Percentiles rank a stretch among this genome's conserved stretches.
Evolutionary conservation across 768 basidiomycete genomes (phyloP).

Genomic region (Tricholoma sp.): DNA sequence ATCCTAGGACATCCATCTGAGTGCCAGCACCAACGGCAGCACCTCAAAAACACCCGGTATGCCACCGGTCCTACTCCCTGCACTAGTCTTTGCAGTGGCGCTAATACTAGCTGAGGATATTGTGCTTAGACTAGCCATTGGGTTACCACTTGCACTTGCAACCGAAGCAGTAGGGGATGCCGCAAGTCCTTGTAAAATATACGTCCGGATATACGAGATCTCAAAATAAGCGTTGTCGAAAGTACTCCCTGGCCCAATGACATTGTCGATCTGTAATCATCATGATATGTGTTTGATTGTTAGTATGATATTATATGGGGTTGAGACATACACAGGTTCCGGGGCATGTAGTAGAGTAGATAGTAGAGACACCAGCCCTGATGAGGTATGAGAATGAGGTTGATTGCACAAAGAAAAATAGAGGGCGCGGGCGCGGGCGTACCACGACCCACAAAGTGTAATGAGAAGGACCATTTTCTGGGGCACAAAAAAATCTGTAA

Average conservation of each 20-base stretch:
- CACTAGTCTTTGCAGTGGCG: too few species aligned
- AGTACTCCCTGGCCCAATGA: constrained; percentile 38
- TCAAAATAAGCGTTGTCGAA: constrained; percentile 57
- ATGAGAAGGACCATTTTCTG: constrained; percentile 68
- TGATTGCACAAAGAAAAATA: neutral
- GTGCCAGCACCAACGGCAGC: too few species aligned
- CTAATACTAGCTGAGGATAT: neutral
- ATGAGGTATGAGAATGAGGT: neutral
- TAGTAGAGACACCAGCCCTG: constrained; percentile 39
- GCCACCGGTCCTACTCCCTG: too few species aligned
- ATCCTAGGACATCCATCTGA: too few species aligned
- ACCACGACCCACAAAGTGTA: constrained; percentile 55
- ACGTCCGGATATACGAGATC: constrained; percentile 54
- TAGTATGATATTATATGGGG: neutral
- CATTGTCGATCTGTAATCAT: constrained; percentile 33
- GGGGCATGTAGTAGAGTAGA: constrained; percentile 40
- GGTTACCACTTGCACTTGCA: too few species aligned
- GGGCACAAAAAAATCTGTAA: constrained; percentile 51
- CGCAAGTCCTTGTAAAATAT: constrained; percentile 30
- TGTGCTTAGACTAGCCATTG: too few species aligned
- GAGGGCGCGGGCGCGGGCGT: neutral
- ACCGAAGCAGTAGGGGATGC: neutral
- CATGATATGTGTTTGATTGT: neutral
- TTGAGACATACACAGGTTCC: constrained; percentile 31
- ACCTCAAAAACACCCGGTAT: too few species aligned